Base-by-base conservation (phyloP, 345 rosid genomes). In the Salix exigua region DNA sequence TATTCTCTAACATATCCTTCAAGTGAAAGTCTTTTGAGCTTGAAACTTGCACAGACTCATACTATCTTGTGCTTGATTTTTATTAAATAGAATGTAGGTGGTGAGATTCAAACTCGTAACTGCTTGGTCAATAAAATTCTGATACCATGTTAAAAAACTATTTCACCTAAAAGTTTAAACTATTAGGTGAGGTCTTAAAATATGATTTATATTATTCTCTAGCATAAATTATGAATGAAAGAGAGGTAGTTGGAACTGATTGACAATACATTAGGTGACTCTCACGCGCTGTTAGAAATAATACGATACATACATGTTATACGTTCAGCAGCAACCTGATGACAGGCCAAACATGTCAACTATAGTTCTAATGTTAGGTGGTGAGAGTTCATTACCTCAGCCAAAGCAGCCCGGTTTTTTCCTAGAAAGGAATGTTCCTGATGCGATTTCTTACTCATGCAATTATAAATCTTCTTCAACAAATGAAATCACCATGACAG, bases 331-430 rank as follows among this genome's bases (percentile, higher is more conserved):
- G 1, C 63, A n/a, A 68, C 89, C 84, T 0, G 82, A 83, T 31
- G 85, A 85, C 75, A 80, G 88, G 78, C 89, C 89, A 14, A 80
- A 58, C 71, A 83, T 88, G 87, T 50, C 85, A 16, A 55, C 82
- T 0, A 87, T 78, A 42, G 78, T 80, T 31, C 78, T 88, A 70
- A 86, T 86, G 89, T 67, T 88, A 72, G 75, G 85, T 1, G 79
- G 91, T 11, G 85, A 86, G 31, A 70, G 14, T 63, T 12, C 61
- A 13, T 65, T 88, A 83, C 86, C 84, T 2, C 51, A 74, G 0
- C 88, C 88, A 1, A 83, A 83, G 58, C 77, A 82, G 74, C 89
- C 89, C 0, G 87, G 86, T 26, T 86, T 86, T 71, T 79, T 83
- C 50, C 48, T 68, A 1, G 81, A 82, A 38, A 80, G 75, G 53